Evolutionary conservation across 371 early-diverging fungal genomes (phyloP), one percentile per base, ranked within the genome.

Genomic region (Saksenaea oblongispora): DNA sequence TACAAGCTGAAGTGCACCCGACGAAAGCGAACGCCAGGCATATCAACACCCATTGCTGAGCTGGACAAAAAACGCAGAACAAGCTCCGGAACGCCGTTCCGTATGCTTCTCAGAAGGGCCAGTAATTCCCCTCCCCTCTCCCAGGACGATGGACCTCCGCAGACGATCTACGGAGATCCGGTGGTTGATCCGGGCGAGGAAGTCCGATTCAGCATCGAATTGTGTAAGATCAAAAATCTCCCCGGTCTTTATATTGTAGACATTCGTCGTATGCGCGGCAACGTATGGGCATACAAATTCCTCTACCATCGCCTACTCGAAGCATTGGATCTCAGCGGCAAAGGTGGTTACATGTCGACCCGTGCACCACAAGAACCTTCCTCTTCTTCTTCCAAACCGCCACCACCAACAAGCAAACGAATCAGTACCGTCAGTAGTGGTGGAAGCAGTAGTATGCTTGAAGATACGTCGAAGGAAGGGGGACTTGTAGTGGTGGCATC

Each of bases 271-370:
- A 80, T 92, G 78, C 87, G 90, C 63, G 98, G 98, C 60, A 95
- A 94, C 73, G 85, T 92, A 31, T 97, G 96, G 97, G 85, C 88
- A 0, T 97, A 95, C 85, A 95, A 96, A 83, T 88, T 87, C 67
- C 69, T 97, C 26, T 96, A 96, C 75, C 89, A 95, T 66, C 78
- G 83, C 8, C 70, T 89, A 26, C 66, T 91, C 64, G 82, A 85
- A 24, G 73, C 76, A 3, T 67, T 89, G 59, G 84, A 88, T 37
- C 67, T 89, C 44, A 78, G 80, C 36, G 74, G 80, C 58, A 84
- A 86, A 62, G 80, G 69, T 28, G 78, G 74, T 1, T 80, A 82
- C 54, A 67, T 74, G 61, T 56, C 74, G 2, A 66, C 69, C 5
- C 55, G 44, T 10, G 61, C 59, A 35, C 61, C 58, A 17, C 57